phyloP scores from a whole-genome alignment of 352 stramenopile species.

The Thalassiosira delicatula region DNA sequence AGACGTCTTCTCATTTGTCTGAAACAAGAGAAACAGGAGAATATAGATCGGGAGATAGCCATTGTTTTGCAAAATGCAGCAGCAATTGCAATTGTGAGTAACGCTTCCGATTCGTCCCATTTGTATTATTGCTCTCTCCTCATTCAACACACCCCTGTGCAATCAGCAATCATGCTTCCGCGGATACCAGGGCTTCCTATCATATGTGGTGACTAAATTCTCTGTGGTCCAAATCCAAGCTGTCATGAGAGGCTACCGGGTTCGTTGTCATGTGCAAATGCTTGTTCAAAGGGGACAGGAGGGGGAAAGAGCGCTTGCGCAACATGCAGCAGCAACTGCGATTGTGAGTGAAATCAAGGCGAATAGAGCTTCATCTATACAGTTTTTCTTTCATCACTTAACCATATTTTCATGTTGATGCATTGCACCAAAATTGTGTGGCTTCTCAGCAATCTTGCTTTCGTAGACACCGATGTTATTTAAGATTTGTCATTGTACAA shows the following conservation, averaged over 20 bases:
- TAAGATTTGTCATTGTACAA: conserved; percentile 38
- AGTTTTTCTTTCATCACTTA: too few species aligned
- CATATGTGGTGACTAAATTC: too few species aligned
- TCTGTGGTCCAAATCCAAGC: conserved; percentile 51
- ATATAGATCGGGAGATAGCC: too few species aligned
- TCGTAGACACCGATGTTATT: conserved; percentile 31
- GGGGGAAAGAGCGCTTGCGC: neutral
- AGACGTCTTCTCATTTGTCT: conserved; percentile 14
- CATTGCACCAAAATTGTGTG: neutral
- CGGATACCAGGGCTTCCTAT: conserved; percentile 44
- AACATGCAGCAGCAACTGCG: conserved; percentile 14
- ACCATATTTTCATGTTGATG: too few species aligned
- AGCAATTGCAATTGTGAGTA: conserved; percentile 36
- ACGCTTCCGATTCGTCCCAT: neutral
- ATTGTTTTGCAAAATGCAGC: conserved; percentile 34
- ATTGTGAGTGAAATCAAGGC: conserved; percentile 17
- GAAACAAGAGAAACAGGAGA: conserved; percentile 8
- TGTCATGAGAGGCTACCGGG: conserved; percentile 17
- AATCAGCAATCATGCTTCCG: conserved; percentile 42
- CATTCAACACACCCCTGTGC: too few species aligned
- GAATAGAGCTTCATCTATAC: too few species aligned
- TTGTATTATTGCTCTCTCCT: too few species aligned
- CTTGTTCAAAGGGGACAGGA: neutral
- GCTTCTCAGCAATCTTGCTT: conserved; percentile 32
- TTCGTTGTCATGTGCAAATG: neutral